Evolutionary conservation across 257 asterid species (phyloP).

Genomic region (Gynochthodes officinalis): DNA sequence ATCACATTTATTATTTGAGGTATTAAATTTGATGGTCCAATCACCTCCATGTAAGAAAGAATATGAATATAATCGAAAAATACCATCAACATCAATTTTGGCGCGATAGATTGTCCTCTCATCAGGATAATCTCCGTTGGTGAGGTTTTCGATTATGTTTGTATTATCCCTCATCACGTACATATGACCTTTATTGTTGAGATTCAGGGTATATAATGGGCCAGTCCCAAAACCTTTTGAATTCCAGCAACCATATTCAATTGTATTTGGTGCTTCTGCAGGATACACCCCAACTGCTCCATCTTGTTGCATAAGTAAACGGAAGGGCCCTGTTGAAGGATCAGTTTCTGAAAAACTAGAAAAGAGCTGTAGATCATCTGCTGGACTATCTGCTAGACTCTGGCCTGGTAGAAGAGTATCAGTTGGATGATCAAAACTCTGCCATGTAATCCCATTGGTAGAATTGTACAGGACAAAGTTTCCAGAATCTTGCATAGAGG

Average conservation of each 20-base stretch:
- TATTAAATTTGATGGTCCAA: constrained; percentile 23
- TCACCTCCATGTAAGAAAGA: constrained; percentile 11
- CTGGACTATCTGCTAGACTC: no score
- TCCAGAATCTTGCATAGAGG: constrained; percentile 53
- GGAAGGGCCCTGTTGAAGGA: constrained; percentile 32
- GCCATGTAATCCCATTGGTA: constrained; percentile 33
- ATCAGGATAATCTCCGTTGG: constrained; percentile 20
- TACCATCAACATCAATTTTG: constrained; percentile 46
- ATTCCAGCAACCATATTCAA: constrained; percentile 24
- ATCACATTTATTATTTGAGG: constrained; percentile 24
- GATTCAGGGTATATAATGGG: constrained; percentile 41
- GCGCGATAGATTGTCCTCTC: constrained; percentile 23
- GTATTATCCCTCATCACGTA: constrained; percentile 33
- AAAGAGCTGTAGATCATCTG: constrained; percentile 16
- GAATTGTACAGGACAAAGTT: constrained; percentile 46
- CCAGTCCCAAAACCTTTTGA: no score
- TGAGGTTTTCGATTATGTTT: constrained; percentile 15
- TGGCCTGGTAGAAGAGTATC: constrained; percentile 44
- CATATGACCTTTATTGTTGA: constrained; percentile 36
- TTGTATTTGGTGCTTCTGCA: not conserved
- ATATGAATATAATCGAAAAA: constrained; percentile 37
- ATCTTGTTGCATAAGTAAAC: constrained; percentile 44
- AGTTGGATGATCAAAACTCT: no score
- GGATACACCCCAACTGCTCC: constrained; percentile 56
- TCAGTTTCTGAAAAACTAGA: constrained; percentile 39